phyloP scores from a whole-genome alignment of 371 early-diverging fungal species.

The Capillidium heterosporum region DNA sequence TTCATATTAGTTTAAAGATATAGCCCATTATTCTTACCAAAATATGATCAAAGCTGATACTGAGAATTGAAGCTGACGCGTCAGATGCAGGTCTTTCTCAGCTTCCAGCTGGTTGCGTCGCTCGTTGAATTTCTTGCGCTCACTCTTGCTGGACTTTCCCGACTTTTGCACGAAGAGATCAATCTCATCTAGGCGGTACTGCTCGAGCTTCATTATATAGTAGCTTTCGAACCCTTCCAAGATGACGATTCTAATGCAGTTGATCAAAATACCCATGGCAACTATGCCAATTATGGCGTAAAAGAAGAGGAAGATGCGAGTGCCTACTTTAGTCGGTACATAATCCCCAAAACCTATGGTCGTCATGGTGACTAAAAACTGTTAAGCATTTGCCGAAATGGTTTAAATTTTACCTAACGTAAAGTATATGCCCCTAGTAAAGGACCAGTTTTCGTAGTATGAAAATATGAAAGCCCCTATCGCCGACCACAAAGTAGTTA shows the following conservation, averaged over 20 bases:
- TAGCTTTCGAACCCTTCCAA: background rate
- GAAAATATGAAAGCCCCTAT: constrained; percentile 2
- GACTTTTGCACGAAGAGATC: background rate
- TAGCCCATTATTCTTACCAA: background rate
- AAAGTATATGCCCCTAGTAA: constrained; percentile 4
- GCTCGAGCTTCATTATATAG: background rate
- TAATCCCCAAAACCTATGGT: constrained; percentile 7
- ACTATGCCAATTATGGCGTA: constrained; percentile 6
- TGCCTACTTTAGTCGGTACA: background rate
- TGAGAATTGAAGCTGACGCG: constrained; percentile 3
- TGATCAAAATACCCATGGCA: constrained; percentile 6
- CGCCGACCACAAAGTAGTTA: background rate
- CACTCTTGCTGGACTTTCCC: background rate
- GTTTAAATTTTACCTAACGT: background rate
- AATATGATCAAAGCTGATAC: background rate
- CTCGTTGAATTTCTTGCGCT: background rate
- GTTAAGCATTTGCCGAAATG: background rate
- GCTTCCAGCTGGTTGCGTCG: too few relatives aligned
- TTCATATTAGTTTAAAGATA: background rate
- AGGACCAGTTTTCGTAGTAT: background rate
- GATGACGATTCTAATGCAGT: constrained; percentile 1
- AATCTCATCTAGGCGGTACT: background rate
- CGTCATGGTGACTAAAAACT: constrained; percentile 1
- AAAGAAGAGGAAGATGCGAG: background rate
- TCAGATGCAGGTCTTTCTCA: background rate